A percentile compares a stretch with the other conserved stretches of the same genome.
These are phyloP conservation scores for Cenchrus fungigraminus DNA, from an alignment of 176 grass and related monocot genomes.

Conservation along the genomic window DNA sequence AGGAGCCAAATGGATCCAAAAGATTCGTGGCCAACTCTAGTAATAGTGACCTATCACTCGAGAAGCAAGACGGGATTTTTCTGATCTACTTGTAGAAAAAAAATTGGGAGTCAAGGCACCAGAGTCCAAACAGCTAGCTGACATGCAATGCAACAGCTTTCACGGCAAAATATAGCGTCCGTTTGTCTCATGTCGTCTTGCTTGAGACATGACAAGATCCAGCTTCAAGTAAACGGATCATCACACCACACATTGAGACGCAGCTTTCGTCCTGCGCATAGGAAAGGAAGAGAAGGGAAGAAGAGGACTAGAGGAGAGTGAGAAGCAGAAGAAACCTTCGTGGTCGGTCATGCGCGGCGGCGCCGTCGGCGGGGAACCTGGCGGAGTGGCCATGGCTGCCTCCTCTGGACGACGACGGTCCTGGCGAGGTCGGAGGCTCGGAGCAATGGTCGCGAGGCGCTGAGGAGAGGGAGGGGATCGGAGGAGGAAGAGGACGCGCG, in stretches of 20 bases:
- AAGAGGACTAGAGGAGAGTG: not conserved
- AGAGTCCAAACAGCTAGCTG: slow-evolving; percentile 36
- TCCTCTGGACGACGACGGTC: not conserved
- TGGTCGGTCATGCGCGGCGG: slow-evolving; percentile 12
- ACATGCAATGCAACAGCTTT: slow-evolving; percentile 33
- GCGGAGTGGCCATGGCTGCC: slow-evolving; percentile 25
- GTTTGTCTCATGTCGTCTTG: not conserved
- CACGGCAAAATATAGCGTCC: not conserved
- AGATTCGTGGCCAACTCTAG: slow-evolving; percentile 5
- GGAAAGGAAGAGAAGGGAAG: not conserved
- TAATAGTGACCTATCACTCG: not conserved
- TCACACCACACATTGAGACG: not conserved
- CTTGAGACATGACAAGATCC: slow-evolving; percentile 18
- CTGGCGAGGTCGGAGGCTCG: not conserved
- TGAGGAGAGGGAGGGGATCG: too few relatives aligned
- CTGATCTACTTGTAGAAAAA: not conserved
- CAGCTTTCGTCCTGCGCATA: not conserved
- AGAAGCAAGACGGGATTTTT: not conserved
- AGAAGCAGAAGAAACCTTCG: slow-evolving; percentile 38
- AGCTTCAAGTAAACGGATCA: not conserved
- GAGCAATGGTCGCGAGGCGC: not conserved
- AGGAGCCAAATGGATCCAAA: not conserved
- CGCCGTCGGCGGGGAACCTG: not conserved
- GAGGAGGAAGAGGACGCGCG: slow-evolving; percentile 13
- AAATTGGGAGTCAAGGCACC: not conserved